Base-by-base conservation (phyloP, 2,329 filamentous ascomycete species). In the Waltergamsia citrina region DNA sequence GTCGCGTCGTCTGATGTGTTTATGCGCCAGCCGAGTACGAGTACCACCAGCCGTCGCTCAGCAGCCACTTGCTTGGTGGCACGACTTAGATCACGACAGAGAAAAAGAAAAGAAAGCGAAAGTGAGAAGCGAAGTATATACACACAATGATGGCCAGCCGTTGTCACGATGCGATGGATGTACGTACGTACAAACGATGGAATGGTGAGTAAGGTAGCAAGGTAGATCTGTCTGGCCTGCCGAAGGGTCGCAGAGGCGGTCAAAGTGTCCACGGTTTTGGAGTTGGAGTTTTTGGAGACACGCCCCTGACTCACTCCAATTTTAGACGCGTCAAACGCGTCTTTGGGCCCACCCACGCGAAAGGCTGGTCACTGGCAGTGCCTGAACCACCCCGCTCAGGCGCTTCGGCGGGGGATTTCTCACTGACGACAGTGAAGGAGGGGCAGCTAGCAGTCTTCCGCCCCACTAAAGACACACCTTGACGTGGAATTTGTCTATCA, bases 241-340 rank as follows among this genome's bases (percentile, higher is more conserved):
- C 17, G 18, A 19, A n/a, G 29, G 29, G 29, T 32, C 29, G 29
- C 29, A 32, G 29, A 32, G 23, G 29, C 29, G 29, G 29, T 32
- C 29, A 32, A 32, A 21, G n/a, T n/a, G n/a, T n/a, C n/a, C n/a
- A n/a, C n/a, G n/a, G n/a, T n/a, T n/a, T n/a, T 24, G 22, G 22
- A 8, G n/a, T 24, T 24, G 22, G 22, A 8, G n/a, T n/a, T n/a
- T 24, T 24, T n/a, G 22, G 22, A 24, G 22, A n/a, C 8, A 24
- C n/a, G n/a, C 22, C 22, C 22, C 22, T 24, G 22, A 8, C 22
- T n/a, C 22, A 24, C 22, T 24, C 22, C 22, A 8, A 24, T n/a
- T 24, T 24, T n/a, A 24, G 22, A 24, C 22, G 22, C 22, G 22
- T 24, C 22, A 24, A 24, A 24, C 22, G 22, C 22, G 22, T 8